These are phyloP conservation scores for Leccinum insigne DNA, from an alignment of 1,284 basidiomycete genomes.

Conservation along the genomic window DNA sequence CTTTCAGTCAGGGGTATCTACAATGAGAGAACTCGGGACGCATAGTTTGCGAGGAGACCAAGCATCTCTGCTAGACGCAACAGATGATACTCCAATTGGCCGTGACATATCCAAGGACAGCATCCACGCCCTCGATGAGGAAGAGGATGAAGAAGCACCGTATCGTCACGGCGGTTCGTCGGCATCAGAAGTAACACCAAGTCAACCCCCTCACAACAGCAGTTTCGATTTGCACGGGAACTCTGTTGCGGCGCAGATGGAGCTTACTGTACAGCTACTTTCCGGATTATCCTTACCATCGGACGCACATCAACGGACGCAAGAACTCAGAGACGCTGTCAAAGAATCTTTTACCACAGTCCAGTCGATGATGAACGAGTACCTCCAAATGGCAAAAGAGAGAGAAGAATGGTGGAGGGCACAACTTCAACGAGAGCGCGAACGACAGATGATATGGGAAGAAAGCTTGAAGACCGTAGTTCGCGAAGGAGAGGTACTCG, in stretches of 20 bases:
- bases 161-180: conserved; percentile 41
- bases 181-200: conserved; percentile 42
- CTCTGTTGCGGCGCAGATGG: conserved; percentile 77
- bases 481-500: conserved; percentile 84
- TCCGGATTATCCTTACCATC: conserved; percentile 45
- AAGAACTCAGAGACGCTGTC: conserved; percentile 59
- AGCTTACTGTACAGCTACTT: conserved; percentile 73
- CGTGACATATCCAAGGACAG: conserved; percentile 25
- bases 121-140: conserved; percentile 32
- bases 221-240: conserved; percentile 78
- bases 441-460: conserved; percentile 86
- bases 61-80: conserved; percentile 20
- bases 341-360: conserved; percentile 63
- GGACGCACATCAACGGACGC: conserved; percentile 36
- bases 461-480: conserved; percentile 89
- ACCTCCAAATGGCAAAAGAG: conserved; percentile 71
- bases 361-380: conserved; percentile 65
- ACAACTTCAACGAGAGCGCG: conserved; percentile 66
- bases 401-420: conserved; percentile 83
- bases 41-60: conserved; percentile 30
- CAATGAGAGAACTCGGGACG: conserved; percentile 23
- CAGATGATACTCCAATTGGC: conserved; percentile 12
- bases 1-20: conserved; percentile 31
- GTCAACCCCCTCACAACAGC: conserved; percentile 62
- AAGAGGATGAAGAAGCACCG: conserved; percentile 39